Base-by-base conservation (phyloP, 164 flowering plant species). In the Vitis amurensis region DNA sequence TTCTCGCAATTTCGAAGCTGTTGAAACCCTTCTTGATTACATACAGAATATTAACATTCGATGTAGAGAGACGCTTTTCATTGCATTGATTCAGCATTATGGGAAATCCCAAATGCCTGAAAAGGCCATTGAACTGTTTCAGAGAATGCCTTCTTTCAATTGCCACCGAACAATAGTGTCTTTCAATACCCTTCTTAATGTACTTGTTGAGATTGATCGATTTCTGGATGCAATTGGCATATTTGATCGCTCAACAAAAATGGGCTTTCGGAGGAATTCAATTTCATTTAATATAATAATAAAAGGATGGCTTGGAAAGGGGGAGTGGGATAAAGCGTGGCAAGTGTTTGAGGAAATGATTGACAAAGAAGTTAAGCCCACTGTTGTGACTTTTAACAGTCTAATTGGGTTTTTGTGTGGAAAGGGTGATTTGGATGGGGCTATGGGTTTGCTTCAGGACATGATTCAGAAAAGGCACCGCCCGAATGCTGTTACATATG, bases 321-420 rank as follows among this genome's bases (percentile, higher is more conserved):
- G 80, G 0, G 84, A 82, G 11, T 88, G 82, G 83, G 88, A 78
- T 2, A 50, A 70, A 44, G 92, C 94, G 0, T 73, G 83, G 68
- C 57, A 80, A 13, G 64, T 89, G 90, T 89, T 91, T 71, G 96
- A 90, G 50, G 88, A 89, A 89, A 94, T 94, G 98, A 86, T 88
- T 70, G 89, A 87, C 55, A 85, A 79, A 73, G 80, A 77, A 57
- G 81, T 91, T 2, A 76, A 71, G 56, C 92, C 93, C 0, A 84
- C 78, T 57, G 92, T 87, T 9, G 91, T 90, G 64, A 90, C 87
- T 60, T 94, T 88, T 61, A 94, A 94, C 76, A 82, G 81, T 61
- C 66, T 88, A 10, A 83, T 94, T 61, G 93, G 94, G 55, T 90
- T 78, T 77, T 74, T 88, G 69, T 81, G 87, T 63, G 82, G 73